Conservation (phyloP, 2,329 filamentous ascomycete species). For the Periconia macrospinosa region DNA sequence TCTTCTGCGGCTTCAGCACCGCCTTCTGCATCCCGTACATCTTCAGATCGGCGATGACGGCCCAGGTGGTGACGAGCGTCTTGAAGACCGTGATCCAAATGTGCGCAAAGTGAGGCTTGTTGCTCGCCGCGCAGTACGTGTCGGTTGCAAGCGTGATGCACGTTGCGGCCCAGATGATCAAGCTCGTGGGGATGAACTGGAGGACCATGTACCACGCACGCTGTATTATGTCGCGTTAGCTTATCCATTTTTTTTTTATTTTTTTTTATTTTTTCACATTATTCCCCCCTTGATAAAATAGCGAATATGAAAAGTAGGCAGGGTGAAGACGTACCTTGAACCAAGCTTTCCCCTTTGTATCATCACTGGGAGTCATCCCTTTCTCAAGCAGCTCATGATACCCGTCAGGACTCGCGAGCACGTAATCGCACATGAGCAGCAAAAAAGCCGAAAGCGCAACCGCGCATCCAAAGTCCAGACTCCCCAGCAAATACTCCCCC, state of each 20-base stretch:
- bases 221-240: conserved; percentile 14
- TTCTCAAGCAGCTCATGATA: conserved; percentile 34
- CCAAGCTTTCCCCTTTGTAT: conserved; percentile 21
- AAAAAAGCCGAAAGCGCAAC: conserved; percentile 33
- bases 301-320: neutral
- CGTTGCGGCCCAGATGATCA: conserved; percentile 34
- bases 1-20: conserved; percentile 23
- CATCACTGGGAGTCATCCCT: conserved; percentile 12
- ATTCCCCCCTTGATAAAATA: too few species aligned
- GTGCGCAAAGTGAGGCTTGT: conserved; percentile 31
- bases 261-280: too few species aligned
- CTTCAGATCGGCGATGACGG: conserved; percentile 22
- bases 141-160: conserved; percentile 23
- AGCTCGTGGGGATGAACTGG: conserved; percentile 32
- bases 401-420: conserved; percentile 25
- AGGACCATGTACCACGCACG: conserved; percentile 33
- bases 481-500: conserved; percentile 17
- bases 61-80: conserved; percentile 17
- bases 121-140: conserved; percentile 32
- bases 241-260: neutral
- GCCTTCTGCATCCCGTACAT: conserved; percentile 28
- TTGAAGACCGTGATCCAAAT: conserved; percentile 34
- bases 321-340: conserved; percentile 22
- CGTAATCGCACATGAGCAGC: conserved; percentile 35
- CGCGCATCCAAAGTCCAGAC: conserved; percentile 29